Base-by-base conservation (phyloP, 352 stramenopile species). In the Stramenopiles sp. region DNA sequence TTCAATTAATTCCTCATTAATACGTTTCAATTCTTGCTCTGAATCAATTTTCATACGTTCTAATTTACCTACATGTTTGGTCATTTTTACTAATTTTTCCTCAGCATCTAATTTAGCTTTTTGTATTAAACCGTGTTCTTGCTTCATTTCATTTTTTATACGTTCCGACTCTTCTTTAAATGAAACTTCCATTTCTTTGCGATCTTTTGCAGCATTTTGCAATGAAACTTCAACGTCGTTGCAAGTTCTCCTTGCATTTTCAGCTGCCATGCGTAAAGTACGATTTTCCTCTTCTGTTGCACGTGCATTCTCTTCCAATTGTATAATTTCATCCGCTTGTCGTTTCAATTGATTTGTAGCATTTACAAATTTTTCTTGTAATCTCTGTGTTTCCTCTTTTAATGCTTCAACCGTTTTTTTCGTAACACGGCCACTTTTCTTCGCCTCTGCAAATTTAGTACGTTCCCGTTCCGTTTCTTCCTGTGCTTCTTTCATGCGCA, bases 281-380 rank as follows among this genome's bases (percentile, higher is more conserved):
- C 65, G 65, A 33, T 76, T 76, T 20, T 76, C 65, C 13, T 76
- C 65, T 76, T 76, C 65, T 13, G 31, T 76, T 76, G 30, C 65
- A 1, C 65, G 4, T 4, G 7, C 31, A 33, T 31, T 33, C 13
- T 76, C 31, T 76, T 76, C 65, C 65, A 76, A 76, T 33, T 31
- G 30, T 7, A 33, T 7, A 76, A 76, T 76, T 76, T 76, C 65
- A 7, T 76, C 65, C 65, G 65, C 65, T 20, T 76, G 65, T 13
- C 65, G 30, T 76, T 31, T 33, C 7, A 76, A 33, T 76, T 76
- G 65, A 33, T 76, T 76, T 13, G 65, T 13, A 76, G 65, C 65
- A 33, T 76, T 76, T 13, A 33, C 13, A 33, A 76, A 31, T 33
- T 76, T 76, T 33, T 76, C 30, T 76, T 76, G 65, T 7, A 76